Evolutionary conservation across 1,284 basidiomycete species (phyloP).

Genomic region (Cutaneotrichosporon sp.): DNA sequence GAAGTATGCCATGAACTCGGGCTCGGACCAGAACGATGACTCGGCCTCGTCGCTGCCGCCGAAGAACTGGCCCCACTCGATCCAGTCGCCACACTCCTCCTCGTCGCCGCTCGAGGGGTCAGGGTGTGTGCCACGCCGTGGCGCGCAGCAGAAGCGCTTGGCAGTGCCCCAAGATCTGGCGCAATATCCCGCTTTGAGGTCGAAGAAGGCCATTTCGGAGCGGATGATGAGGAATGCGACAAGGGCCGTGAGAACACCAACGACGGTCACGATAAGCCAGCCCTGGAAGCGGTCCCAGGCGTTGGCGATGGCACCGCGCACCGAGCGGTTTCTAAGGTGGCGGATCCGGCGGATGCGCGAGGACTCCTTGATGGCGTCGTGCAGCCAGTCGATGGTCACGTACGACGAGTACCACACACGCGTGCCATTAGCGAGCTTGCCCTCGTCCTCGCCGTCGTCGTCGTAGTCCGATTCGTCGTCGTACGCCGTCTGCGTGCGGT

Average conservation of each 20-base stretch:
- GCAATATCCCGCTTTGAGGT: conserved; percentile 91
- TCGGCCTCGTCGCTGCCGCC: conserved; percentile 15
- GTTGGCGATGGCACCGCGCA: conserved; percentile 70
- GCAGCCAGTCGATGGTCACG: conserved; percentile 72
- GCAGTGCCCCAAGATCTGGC: conserved; percentile 68
- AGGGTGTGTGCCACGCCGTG: conserved; percentile 37
- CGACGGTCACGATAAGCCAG: conserved; percentile 86
- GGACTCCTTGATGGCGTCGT: conserved; percentile 89
- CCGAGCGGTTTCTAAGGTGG: conserved; percentile 63
- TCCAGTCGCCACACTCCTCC: conserved; percentile 69
- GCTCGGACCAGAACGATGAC: conserved; percentile 33
- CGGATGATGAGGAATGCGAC: conserved; percentile 86
- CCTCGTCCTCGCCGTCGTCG: conserved; percentile 56
- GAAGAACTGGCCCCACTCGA: conserved; percentile 65
- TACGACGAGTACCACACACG: conserved; percentile 84
- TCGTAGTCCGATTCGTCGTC: conserved; percentile 26
- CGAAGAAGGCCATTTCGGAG: conserved; percentile 88
- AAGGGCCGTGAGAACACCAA: conserved; percentile 69
- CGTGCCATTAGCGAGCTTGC: conserved; percentile 71
- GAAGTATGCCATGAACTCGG: conserved; percentile 72
- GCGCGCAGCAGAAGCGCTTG: conserved; percentile 76
- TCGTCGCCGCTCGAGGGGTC: conserved; percentile 36
- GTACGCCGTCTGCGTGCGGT: conserved; percentile 32
- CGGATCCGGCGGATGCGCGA: conserved; percentile 69
- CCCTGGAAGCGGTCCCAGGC: conserved; percentile 78